Percentiles rank a stretch among this genome's conserved stretches.
These are phyloP conservation scores for Knoxia roxburghii DNA, from an alignment of 257 asterid species.

Conservation along the genomic window DNA sequence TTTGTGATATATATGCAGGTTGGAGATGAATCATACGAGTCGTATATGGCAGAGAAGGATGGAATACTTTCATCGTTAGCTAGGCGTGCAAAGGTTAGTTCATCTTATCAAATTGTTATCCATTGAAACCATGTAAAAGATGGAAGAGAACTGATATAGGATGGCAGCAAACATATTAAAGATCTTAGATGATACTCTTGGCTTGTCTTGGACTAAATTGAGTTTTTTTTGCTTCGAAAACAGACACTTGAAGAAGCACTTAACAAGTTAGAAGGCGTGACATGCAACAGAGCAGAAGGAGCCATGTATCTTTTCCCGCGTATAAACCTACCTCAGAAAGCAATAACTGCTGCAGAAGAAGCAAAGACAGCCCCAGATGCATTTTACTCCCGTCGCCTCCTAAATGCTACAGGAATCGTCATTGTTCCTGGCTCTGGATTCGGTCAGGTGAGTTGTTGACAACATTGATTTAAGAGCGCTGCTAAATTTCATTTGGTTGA, in stretches of 20 bases:
- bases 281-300: conserved; percentile 97
- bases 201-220: not conserved
- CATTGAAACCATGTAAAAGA: not conserved
- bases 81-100: conserved; percentile 85
- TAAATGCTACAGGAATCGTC: conserved; percentile 83
- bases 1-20: conserved; percentile 60
- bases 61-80: conserved; percentile 78
- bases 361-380: conserved; percentile 70
- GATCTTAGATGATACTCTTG: conserved; percentile 2
- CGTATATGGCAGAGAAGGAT: conserved; percentile 71
- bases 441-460: conserved; percentile 56
- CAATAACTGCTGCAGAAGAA: conserved; percentile 75
- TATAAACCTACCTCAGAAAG: conserved; percentile 65
- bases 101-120: conserved; percentile 6
- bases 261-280: conserved; percentile 77
- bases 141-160: not conserved
- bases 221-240: not conserved
- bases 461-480: not conserved
- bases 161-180: not conserved
- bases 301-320: conserved; percentile 96
- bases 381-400: conserved; percentile 67
- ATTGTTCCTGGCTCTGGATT: conserved; percentile 99
- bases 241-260: conserved; percentile 86
- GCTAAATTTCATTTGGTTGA: not conserved
- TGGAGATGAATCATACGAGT: conserved; percentile 91